Percentiles rank a stretch among this genome's conserved stretches.
Conservation (phyloP, 2,329 filamentous ascomycete species). For the Dothidotthia symphoricarpi region DNA sequence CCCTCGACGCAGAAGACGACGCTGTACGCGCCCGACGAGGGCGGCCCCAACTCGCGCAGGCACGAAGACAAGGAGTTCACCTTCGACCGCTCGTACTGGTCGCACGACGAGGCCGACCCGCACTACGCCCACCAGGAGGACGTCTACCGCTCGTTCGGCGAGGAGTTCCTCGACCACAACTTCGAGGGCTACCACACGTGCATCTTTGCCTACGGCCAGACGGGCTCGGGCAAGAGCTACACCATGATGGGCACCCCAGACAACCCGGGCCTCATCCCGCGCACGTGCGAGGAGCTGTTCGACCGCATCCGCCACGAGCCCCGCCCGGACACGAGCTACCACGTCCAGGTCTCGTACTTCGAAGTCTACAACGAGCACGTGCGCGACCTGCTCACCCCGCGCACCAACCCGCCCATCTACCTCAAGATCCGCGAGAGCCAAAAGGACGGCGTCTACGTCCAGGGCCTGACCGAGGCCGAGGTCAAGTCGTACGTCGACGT, state of each 20-base stretch:
- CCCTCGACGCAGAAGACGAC: constrained; percentile 81
- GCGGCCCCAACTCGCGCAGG: constrained; percentile 64
- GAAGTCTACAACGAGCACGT: constrained; percentile 99
- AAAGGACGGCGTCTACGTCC: constrained; percentile 92
- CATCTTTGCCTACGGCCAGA: constrained; percentile 98
- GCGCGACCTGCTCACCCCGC: constrained; percentile 82
- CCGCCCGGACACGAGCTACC: constrained; percentile 90
- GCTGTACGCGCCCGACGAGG: constrained; percentile 65
- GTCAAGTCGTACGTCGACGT: constrained; percentile 86
- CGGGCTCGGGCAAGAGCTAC: constrained; percentile 95
- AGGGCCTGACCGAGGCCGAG: constrained; percentile 90
- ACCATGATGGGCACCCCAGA: constrained; percentile 92
- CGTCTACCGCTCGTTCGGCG: constrained; percentile 88
- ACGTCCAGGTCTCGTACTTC: constrained; percentile 96
- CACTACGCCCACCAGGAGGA: constrained; percentile 93
- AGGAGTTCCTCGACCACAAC: constrained; percentile 98
- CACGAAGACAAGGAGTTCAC: constrained; percentile 84
- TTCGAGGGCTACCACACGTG: constrained; percentile 99
- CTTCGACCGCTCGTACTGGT: constrained; percentile 99
- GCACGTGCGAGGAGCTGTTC: constrained; percentile 94
- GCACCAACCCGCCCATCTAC: constrained; percentile 79
- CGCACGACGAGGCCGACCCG: constrained; percentile 71
- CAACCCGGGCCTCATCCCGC: constrained; percentile 85
- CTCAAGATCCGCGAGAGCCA: constrained; percentile 97
- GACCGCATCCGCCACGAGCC: constrained; percentile 84